Percentiles rank a stretch among this genome's conserved stretches.
Conservation (phyloP, 176 grass and related monocot species). For the Luzula sylvatica region DNA sequence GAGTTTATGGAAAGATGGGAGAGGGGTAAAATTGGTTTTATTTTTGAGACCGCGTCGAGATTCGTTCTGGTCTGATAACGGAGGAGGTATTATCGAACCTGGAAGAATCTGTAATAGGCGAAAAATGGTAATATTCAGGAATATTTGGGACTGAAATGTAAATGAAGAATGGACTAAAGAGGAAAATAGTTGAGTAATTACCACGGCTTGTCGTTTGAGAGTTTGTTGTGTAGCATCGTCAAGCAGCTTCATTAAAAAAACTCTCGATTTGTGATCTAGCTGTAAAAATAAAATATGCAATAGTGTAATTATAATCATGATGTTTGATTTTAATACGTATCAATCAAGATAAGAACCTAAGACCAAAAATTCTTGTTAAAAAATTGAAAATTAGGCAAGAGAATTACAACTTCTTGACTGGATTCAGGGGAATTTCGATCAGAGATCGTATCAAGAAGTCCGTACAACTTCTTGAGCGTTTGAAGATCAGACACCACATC, state of each 20-base stretch:
- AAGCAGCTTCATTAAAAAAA: slow-evolving; percentile 44
- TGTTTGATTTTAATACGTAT: background rate
- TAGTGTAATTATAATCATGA: no score
- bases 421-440: background rate
- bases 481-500: slow-evolving; percentile 38
- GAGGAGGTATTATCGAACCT: slow-evolving; percentile 2
- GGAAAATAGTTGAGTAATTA: background rate
- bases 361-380: background rate
- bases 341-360: background rate
- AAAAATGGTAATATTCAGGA: background rate
- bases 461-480: slow-evolving; percentile 45
- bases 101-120: slow-evolving; percentile 24
- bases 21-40: background rate
- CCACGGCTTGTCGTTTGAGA: slow-evolving; percentile 40
- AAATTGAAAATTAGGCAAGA: background rate
- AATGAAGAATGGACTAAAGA: background rate
- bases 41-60: background rate
- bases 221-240: slow-evolving; percentile 39
- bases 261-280: slow-evolving; percentile 42
- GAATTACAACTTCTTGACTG: background rate
- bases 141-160: background rate
- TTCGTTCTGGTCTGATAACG: background rate
- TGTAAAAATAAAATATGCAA: no score
- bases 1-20: slow-evolving; percentile 1
- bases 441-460: slow-evolving; percentile 24